Base-by-base conservation (phyloP, 2,329 filamentous ascomycete genomes). In the Eutypella sp. region DNA sequence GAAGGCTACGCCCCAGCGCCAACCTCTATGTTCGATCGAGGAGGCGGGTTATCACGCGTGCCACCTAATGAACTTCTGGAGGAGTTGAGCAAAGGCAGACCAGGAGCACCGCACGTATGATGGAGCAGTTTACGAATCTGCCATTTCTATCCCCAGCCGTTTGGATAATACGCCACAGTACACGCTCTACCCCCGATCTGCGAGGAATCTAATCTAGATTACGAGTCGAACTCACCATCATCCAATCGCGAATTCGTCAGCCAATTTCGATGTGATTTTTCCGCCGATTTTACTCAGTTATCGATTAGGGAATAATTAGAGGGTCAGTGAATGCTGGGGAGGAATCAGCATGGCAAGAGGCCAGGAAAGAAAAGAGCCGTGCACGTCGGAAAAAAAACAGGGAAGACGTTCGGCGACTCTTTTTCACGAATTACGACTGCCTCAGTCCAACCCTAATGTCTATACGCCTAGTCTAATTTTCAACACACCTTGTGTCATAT, bases 1-100 rank as follows among this genome's bases (percentile, higher is more conserved):
- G 86, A 92, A 62, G 89, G 89, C 41, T 95, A 95, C 55, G 72
- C 82, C 13, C 87, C 84, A n/a, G 87, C 88, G 29, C 84, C 85
- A 4, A 85, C 83, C 16, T 79, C 73, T 29, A 79, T 79, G 72
- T 79, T 76, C 52, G 81, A 84, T 58, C 72, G 77, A 34, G 74
- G 74, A 45, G 78, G 71, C 50, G 78, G 78, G 43, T 78, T 84
- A 52, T 71, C 74, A 53, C 69, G 79, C 50, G 75, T 85, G 49
- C 81, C 81, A 11, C 82, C 82, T 3, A 73, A 76, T 42, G 77
- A 84, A 62, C 70, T 82, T 31, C 66, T 82, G 7, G 73, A 79
- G 56, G 76, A 73, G 16, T 61, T 82, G 15, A 70, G 71, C 38
- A 72, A 72, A 49, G 70, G 69, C 25, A 67, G 71, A 47, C 60